These are phyloP conservation scores for Nothopassalora personata DNA, from an alignment of 2,329 filamentous ascomycete species.

Conservation along the genomic window DNA sequence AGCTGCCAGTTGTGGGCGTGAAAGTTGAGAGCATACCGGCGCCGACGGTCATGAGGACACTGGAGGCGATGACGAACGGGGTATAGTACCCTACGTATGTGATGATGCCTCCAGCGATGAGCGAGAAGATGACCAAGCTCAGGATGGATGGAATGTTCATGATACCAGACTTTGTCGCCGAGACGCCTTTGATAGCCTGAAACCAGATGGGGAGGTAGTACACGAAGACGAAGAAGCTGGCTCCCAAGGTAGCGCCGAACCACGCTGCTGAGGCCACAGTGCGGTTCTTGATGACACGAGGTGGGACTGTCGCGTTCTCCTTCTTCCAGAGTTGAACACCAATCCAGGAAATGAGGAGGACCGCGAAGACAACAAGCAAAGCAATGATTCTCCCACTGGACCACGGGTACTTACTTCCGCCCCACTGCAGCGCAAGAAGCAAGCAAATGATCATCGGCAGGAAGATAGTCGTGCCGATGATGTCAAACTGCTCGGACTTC, in stretches of 20 bases:
- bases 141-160: conserved; percentile 42
- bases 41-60: conserved; percentile 42
- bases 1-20: conserved; percentile 33
- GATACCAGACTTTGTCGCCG: conserved; percentile 44
- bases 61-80: conserved; percentile 42
- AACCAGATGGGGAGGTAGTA: conserved; percentile 47
- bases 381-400: conserved; percentile 41
- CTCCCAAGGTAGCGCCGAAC: conserved; percentile 34
- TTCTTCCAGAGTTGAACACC: conserved; percentile 39
- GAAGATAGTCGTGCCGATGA: conserved; percentile 44
- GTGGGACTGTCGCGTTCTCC: conserved; percentile 42
- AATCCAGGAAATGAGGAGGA: conserved; percentile 43
- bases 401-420: conserved; percentile 45
- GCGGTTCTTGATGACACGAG: conserved; percentile 34
- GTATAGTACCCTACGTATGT: conserved; percentile 46
- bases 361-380: conserved; percentile 39
- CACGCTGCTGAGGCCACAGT: conserved; percentile 31
- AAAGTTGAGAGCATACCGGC: conserved; percentile 44
- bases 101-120: conserved; percentile 33
- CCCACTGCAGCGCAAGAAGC: conserved; percentile 48
- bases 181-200: conserved; percentile 46
- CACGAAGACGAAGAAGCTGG: conserved; percentile 38
- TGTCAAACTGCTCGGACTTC: conserved; percentile 43
- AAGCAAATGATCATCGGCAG: conserved; percentile 46
- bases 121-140: conserved; percentile 8